Evolutionary conservation across 441 rosid species (phyloP).

Genomic region (Jatropha multifida): DNA sequence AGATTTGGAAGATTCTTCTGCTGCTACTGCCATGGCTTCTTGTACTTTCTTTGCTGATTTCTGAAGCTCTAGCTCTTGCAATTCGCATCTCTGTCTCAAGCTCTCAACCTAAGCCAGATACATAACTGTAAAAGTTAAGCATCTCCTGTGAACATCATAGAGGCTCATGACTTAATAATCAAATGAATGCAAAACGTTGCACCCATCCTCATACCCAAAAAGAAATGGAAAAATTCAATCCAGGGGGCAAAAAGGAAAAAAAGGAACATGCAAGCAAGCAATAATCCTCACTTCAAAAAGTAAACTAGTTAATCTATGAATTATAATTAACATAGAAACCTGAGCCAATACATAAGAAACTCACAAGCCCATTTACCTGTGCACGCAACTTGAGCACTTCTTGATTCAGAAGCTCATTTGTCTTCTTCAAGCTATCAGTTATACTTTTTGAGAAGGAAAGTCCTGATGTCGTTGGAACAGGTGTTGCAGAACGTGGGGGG

Average conservation of each 20-base stretch:
- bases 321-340: neutral
- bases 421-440: conserved; percentile 88
- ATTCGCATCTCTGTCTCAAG: conserved; percentile 74
- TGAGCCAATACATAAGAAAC: neutral
- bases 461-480: conserved; percentile 81
- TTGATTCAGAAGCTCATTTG: conserved; percentile 89
- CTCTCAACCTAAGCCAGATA: conserved; percentile 68
- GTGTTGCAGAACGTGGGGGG: conserved; percentile 96
- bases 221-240: neutral
- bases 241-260: neutral
- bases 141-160: neutral
- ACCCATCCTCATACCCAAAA: neutral
- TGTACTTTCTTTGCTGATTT: conserved; percentile 80
- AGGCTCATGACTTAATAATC: neutral
- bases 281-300: neutral
- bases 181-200: neutral
- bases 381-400: conserved; percentile 80
- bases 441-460: conserved; percentile 80
- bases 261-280: neutral
- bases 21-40: conserved; percentile 75
- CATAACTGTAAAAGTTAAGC: conserved; percentile 22
- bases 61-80: conserved; percentile 85
- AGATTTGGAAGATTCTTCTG: conserved; percentile 87
- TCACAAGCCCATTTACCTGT: conserved; percentile 58
- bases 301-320: neutral